These are phyloP conservation scores for Chalaropsis thielavioides DNA, from an alignment of 2,329 filamentous ascomycete species.

Conservation along the genomic window DNA sequence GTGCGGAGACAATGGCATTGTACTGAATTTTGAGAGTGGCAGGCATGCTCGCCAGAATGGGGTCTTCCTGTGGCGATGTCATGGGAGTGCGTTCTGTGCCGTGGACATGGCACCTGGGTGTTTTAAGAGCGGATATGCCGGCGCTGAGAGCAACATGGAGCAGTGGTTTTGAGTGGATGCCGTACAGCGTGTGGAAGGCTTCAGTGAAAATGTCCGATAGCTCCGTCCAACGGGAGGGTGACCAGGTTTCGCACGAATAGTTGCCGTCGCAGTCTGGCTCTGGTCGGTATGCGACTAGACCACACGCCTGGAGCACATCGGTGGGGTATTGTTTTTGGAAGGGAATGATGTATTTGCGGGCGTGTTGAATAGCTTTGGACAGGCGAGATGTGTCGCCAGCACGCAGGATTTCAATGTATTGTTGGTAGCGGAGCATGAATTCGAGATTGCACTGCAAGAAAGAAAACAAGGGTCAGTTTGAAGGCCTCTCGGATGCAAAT, in stretches of 20 bases:
- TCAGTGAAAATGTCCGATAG: constrained; percentile 68
- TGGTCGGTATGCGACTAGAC: constrained; percentile 61
- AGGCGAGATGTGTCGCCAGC: constrained; percentile 48
- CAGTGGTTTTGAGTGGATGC: constrained; percentile 66
- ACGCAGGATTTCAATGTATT: constrained; percentile 74
- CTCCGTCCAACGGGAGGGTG: constrained; percentile 55
- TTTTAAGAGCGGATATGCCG: constrained; percentile 88
- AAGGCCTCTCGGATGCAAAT: neutral
- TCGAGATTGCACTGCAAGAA: constrained; percentile 58
- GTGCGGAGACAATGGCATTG: constrained; percentile 10
- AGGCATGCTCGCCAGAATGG: neutral
- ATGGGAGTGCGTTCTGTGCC: constrained; percentile 5
- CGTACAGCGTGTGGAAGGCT: constrained; percentile 76
- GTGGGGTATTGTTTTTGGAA: constrained; percentile 53
- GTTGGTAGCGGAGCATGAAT: constrained; percentile 83
- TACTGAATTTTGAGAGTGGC: constrained; percentile 13
- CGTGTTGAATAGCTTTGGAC: constrained; percentile 65
- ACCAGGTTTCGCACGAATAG: constrained; percentile 47
- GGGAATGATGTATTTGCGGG: constrained; percentile 63
- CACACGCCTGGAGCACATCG: constrained; percentile 59
- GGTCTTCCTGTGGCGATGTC: neutral
- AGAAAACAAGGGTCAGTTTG: neutral
- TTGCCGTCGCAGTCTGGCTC: constrained; percentile 35
- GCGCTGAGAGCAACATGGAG: constrained; percentile 83
- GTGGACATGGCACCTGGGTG: constrained; percentile 63